Evolutionary conservation across 225 moss, liverwort and hornwort genomes (phyloP).

Genomic region (Bryoerythrophyllum caledonicum): DNA sequence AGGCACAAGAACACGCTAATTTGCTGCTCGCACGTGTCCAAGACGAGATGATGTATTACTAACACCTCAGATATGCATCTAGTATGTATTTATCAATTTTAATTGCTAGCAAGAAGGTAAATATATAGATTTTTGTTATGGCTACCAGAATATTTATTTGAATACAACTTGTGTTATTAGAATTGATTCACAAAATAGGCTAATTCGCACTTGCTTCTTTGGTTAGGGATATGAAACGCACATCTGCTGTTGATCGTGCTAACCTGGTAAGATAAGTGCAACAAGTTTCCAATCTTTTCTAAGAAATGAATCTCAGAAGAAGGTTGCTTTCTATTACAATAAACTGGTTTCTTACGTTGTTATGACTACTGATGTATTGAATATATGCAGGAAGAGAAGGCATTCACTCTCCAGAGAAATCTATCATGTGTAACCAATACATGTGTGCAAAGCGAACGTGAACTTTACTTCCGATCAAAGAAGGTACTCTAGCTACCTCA

Average conservation of each 20-base stretch:
- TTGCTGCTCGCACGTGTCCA: constrained; percentile 29
- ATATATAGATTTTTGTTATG: neutral
- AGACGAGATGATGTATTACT: constrained; percentile 40
- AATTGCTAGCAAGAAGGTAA: neutral
- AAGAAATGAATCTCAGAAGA: no score
- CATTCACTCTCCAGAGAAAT: constrained; percentile 25
- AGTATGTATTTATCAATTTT: neutral
- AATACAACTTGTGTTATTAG: neutral
- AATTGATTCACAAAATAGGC: neutral
- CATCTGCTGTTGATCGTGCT: constrained; percentile 25
- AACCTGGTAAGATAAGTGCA: constrained; percentile 16
- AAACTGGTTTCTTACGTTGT: neutral
- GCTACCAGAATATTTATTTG: neutral
- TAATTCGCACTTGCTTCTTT: neutral
- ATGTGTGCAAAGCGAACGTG: constrained; percentile 48
- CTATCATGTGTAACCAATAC: constrained; percentile 41
- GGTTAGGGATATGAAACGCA: constrained; percentile 30
- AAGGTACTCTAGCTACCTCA: constrained; percentile 31
- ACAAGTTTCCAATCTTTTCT: neutral
- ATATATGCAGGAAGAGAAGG: constrained; percentile 36
- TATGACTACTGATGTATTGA: neutral
- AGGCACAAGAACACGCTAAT: constrained; percentile 31
- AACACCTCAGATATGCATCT: neutral
- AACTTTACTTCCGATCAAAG: constrained; percentile 30
- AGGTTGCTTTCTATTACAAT: neutral